Percentiles rank a stretch among this genome's conserved stretches.
phyloP scores from a whole-genome alignment of 139 green algal species.

The Volvox reticuliferus region DNA sequence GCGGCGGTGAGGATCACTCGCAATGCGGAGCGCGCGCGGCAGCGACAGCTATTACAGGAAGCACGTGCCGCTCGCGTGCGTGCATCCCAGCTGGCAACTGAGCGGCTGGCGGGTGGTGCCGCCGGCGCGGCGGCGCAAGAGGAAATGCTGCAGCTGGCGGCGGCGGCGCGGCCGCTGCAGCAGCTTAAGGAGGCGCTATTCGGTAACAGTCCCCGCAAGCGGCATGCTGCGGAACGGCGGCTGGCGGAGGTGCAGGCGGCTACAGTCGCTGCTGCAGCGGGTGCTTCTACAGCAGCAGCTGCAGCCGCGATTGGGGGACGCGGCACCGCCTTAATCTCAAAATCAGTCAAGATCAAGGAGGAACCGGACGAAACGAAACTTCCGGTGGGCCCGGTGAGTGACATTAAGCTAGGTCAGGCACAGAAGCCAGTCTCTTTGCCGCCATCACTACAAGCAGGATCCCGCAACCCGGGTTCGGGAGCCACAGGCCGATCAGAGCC shows the following conservation, averaged over 20 bases:
- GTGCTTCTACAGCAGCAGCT: not conserved
- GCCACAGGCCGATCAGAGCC: not conserved
- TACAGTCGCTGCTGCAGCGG: not conserved
- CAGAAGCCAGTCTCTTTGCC: not conserved
- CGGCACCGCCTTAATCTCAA: not conserved
- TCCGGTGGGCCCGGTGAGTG: not conserved
- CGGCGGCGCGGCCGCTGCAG: not conserved
- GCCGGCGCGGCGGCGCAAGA: not conserved
- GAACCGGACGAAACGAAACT: not conserved
- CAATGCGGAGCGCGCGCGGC: not conserved
- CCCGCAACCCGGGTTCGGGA: not conserved
- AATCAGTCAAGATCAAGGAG: not conserved
- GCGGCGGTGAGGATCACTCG: not conserved
- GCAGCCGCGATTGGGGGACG: not conserved
- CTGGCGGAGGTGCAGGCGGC: not conserved
- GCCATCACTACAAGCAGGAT: not conserved
- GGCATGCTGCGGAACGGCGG: not conserved
- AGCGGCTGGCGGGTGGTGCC: constrained; percentile 2
- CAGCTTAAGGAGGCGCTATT: constrained; percentile 22
- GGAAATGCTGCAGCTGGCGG: constrained; percentile 21
- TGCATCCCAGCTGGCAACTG: not conserved
- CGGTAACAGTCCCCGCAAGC: not conserved
- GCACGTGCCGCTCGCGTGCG: not conserved
- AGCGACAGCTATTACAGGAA: constrained; percentile 33
- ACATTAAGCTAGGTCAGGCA: not conserved